These are phyloP conservation scores for Aspergillus luchuensis DNA, from an alignment of 2,329 filamentous ascomycete genomes.

Conservation along the genomic window DNA sequence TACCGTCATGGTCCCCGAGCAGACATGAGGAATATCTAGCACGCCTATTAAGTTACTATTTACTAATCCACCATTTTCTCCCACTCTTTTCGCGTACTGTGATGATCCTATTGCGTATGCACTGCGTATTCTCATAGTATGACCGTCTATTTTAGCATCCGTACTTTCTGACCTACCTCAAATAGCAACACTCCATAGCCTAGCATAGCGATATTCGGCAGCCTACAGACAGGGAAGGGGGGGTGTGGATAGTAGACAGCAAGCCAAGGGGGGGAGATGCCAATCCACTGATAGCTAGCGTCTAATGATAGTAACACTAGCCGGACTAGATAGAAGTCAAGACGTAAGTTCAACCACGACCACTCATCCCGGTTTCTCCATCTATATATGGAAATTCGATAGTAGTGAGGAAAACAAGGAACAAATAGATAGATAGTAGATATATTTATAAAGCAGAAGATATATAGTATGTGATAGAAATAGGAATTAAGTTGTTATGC, in stretches of 20 bases:
- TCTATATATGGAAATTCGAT: background rate
- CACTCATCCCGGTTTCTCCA: background rate
- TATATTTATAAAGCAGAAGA: background rate
- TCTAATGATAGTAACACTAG: slow-evolving; percentile 8
- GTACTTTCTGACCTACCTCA: background rate
- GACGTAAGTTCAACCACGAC: background rate
- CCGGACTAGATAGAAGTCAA: background rate
- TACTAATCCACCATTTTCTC: background rate
- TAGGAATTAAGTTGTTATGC: too few species aligned
- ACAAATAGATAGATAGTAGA: background rate
- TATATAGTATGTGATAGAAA: too few species aligned
- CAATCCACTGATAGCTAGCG: background rate
- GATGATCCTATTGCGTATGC: background rate
- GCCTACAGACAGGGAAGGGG: background rate
- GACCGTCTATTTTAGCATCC: background rate
- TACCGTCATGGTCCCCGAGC: background rate
- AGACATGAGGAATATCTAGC: background rate
- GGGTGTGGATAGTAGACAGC: background rate
- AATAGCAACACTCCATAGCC: background rate
- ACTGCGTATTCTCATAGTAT: background rate
- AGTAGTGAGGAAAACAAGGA: background rate
- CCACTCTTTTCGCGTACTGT: background rate
- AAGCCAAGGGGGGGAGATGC: background rate
- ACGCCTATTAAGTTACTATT: background rate
- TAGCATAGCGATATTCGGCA: background rate